These are phyloP conservation scores for Thalassiosira livingstoniorum DNA, from an alignment of 352 stramenopile genomes.

Conservation along the genomic window DNA sequence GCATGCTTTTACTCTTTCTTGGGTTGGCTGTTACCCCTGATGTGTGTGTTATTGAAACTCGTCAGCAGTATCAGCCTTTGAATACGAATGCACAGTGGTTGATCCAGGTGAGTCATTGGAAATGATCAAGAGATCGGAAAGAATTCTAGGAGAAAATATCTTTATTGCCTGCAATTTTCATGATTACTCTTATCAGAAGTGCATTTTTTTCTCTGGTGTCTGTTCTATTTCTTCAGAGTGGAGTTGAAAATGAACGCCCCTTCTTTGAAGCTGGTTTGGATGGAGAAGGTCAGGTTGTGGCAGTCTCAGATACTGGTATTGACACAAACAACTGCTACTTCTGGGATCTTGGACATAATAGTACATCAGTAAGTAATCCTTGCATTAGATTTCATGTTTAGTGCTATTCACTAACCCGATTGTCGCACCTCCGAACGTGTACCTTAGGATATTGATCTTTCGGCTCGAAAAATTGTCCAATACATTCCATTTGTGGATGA, in stretches of 20 bases:
- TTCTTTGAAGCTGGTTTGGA: constrained; percentile 45
- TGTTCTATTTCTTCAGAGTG: no score
- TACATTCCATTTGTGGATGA: constrained; percentile 59
- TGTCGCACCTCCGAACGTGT: not conserved
- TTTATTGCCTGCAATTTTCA: no score
- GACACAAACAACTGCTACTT: constrained; percentile 63
- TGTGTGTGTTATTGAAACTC: constrained; percentile 45
- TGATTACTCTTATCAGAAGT: no score
- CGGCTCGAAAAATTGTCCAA: constrained; percentile 56
- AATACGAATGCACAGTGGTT: constrained; percentile 46
- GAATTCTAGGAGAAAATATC: no score
- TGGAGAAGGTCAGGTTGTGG: constrained; percentile 47
- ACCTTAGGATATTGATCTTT: constrained; percentile 14
- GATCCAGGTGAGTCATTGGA: no score
- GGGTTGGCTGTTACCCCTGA: constrained; percentile 23
- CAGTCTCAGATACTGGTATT: constrained; percentile 44
- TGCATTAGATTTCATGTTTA: not conserved
- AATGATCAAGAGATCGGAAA: no score
- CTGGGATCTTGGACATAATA: constrained; percentile 10
- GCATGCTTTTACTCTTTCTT: constrained; percentile 22
- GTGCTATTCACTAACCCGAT: not conserved
- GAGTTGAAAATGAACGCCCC: constrained; percentile 35
- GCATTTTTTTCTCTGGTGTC: no score
- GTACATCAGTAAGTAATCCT: not conserved
- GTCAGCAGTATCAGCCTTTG: not conserved